Conservation (phyloP, 2,329 filamentous ascomycete species). For the Sporothrix variecibatus region DNA sequence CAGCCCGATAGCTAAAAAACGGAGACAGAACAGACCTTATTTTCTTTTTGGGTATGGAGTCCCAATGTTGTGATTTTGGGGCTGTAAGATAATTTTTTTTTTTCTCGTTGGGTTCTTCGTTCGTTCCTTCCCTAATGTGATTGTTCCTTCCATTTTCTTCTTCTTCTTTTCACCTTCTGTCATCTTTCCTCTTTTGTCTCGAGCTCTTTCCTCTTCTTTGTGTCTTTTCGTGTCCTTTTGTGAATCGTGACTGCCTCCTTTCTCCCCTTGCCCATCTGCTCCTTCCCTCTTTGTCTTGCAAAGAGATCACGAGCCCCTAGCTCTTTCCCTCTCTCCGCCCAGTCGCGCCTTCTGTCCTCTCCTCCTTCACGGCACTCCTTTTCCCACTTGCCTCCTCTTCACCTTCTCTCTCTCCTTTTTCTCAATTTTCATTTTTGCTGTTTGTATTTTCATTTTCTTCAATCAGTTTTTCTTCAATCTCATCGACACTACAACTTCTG, state of each 20-base stretch:
- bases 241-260: not conserved
- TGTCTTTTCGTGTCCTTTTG: not conserved
- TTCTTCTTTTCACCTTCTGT: not conserved
- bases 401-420: not conserved
- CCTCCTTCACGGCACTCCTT: not conserved
- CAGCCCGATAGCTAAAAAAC: not conserved
- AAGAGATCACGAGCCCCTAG: conserved; percentile 14
- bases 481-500: not conserved
- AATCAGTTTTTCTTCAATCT: not conserved
- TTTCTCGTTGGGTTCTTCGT: not conserved
- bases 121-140: not conserved
- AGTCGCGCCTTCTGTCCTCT: not conserved
- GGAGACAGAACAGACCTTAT: not conserved
- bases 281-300: conserved; percentile 18
- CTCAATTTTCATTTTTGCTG: not conserved
- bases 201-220: not conserved
- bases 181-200: not conserved
- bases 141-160: not conserved
- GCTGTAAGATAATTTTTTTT: not conserved
- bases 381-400: not conserved
- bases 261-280: not conserved
- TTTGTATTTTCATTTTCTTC: not conserved
- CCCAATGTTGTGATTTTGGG: not conserved
- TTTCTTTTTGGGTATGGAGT: not conserved
- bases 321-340: conserved; percentile 6